Conservation (phyloP, 108 stramenopile genomes). For the Pelagomonas calceolata region DNA sequence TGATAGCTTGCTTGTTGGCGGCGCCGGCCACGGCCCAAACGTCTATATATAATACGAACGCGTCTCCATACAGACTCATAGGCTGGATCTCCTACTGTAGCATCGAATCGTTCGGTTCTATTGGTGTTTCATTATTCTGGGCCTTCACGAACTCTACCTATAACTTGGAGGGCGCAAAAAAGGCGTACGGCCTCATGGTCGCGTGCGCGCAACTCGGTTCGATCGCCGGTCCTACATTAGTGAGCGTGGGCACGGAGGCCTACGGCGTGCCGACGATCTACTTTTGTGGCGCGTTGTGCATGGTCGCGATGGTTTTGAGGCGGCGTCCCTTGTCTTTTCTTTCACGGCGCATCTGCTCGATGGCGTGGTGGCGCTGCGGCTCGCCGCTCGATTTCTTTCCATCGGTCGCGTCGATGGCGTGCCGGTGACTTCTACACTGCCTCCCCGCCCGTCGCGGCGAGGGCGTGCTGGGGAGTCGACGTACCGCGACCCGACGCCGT, state of each 20-base stretch:
- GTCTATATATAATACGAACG: conserved; percentile 64
- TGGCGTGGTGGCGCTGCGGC: too few species aligned
- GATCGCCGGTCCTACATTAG: conserved; percentile 83
- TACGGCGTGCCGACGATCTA: conserved; percentile 66
- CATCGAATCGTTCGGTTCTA: conserved; percentile 88
- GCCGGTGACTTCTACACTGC: too few species aligned
- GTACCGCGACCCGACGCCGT: too few species aligned
- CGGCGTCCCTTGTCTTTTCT: too few species aligned
- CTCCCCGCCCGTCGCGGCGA: too few species aligned
- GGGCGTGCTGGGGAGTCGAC: too few species aligned
- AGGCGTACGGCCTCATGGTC: conserved; percentile 85
- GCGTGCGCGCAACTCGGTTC: conserved; percentile 84
- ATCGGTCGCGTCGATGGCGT: too few species aligned
- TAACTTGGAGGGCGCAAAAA: conserved; percentile 77
- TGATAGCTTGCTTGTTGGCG: conserved; percentile 60
- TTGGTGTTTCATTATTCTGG: conserved; percentile 90
- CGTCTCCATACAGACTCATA: conserved; percentile 57
- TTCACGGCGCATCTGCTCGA: too few species aligned
- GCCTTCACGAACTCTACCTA: conserved; percentile 82
- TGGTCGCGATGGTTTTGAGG: conserved; percentile 75
- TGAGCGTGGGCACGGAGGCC: conserved; percentile 48
- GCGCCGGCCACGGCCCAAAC: conserved; percentile 50
- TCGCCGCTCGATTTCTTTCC: too few species aligned
- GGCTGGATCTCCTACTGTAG: conserved; percentile 91
- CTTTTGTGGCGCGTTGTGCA: conserved; percentile 62